These are phyloP conservation scores for Boeremia lycopersici DNA, from an alignment of 2,329 filamentous ascomycete species.

Conservation along the genomic window DNA sequence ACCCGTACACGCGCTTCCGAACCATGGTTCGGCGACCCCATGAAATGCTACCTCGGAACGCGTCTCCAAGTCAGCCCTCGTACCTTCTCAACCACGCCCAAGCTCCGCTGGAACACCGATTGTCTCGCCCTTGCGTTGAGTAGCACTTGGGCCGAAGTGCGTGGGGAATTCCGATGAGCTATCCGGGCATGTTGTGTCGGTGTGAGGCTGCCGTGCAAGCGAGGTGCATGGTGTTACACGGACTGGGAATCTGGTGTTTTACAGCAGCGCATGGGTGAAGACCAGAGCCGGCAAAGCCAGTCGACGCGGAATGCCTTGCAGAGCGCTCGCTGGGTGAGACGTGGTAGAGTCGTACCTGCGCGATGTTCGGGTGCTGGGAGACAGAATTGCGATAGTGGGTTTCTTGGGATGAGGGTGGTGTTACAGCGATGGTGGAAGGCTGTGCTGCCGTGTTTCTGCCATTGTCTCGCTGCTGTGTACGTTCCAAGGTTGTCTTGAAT, in stretches of 20 bases:
- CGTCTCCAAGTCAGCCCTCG: not conserved
- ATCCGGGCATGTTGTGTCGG: not conserved
- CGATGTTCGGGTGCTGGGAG: not conserved
- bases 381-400: too few relatives aligned
- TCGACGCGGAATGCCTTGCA: not conserved
- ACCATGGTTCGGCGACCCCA: not conserved
- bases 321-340: slow-evolving; percentile 5
- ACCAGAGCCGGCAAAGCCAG: not conserved
- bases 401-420: too few relatives aligned
- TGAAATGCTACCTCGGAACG: slow-evolving; percentile 5
- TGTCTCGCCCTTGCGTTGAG: not conserved
- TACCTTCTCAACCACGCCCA: too few relatives aligned
- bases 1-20: not conserved
- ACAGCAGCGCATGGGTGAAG: not conserved
- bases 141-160: slow-evolving; percentile 15
- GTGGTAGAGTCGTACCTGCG: slow-evolving; percentile 2
- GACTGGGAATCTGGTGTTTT: not conserved
- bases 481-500: not conserved
- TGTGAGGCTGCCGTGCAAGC: slow-evolving; percentile 10
- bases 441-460: too few relatives aligned
- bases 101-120: not conserved
- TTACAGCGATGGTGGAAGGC: too few relatives aligned
- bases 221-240: slow-evolving; percentile 12
- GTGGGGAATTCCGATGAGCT: not conserved
- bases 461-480: too few relatives aligned